Base-by-base conservation (phyloP, 1,284 basidiomycete species). In the Marasmius sp. region DNA sequence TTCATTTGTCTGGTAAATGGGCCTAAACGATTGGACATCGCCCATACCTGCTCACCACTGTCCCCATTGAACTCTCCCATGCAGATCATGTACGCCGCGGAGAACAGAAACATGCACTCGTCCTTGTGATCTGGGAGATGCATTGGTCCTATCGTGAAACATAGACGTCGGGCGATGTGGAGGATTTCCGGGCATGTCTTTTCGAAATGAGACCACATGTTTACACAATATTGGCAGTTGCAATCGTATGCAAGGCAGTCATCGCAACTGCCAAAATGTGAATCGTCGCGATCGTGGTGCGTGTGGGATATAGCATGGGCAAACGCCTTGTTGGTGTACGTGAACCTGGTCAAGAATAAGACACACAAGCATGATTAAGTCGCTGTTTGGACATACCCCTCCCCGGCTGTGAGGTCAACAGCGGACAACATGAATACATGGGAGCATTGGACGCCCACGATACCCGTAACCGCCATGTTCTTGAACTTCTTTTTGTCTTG, bases 401-500 rank as follows among this genome's bases (percentile, higher is more conserved):
- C 69, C 0, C 68, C 69, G 2, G 65, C 57, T 12, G 62, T 62
- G 6, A 72, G 61, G 51, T 72, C 70, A 1, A 69, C 68, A 11
- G 47, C 68, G 0, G 72, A 65, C 22, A 65, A 54, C n/a, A 74
- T 63, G 8, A 72, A 66, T 2, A 71, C 60, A 59, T 74, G 71
- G 6, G 43, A 48, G 38, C 72, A 74, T 45, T 71, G 69, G 10
- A 68, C 61, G 16, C 69, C 68, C 6, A 72, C 69, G 1, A 70
- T 62, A 0, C 71, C 71, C 0, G 57, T 70, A 5, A 68, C 59
- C 16, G 67, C 66, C 68, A 71, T 70, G 48, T 71, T 70, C 37
- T 67, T 67, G 60, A 74, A 72, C 52, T 74, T 72, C 55, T 69
- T 70, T 16, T 63, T 59, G 45, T 72, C 65, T 51, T 72, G 70